Evolutionary conservation across 331 rosid species (phyloP), one percentile per base, ranked within the genome.

Genomic region (Phaseolus coccineus): DNA sequence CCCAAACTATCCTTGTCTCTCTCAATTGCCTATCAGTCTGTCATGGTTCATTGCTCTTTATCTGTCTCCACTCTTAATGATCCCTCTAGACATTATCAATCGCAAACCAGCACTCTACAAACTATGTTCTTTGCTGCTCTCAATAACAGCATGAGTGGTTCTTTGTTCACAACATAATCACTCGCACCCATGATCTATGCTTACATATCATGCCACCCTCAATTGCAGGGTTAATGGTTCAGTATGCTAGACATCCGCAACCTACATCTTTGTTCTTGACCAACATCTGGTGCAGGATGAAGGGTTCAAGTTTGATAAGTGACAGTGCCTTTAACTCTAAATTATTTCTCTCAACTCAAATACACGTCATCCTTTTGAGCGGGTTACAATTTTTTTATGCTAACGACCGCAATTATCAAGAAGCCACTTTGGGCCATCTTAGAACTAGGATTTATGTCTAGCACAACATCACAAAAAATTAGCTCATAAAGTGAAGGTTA

Each of bases 41-140:
- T 33, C 46, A 30, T 33, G 25, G 69, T 63, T 63, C 69, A 63
- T 8, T 31, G 46, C 69, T 63, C 25, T 61, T 30, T 25, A 16
- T 63, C 69, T 31, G 19, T 62, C 67, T 59, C 65, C 42, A 59
- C 33, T 61, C 42, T 5, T 12, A 6, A 61, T 30, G 67, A 61
- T 30, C 67, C 5, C 42, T 33, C 37, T 13, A 28, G 39, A 27
- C 39, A 61, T 57, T 13, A 57, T 28, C 67, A 61, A 30, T 28
- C 67, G 33, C 67, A 61, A 30, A 30, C 67, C 40, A 5, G 10
- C 42, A 12, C 4, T 28, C 19, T 59, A 59, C 19, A 13, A 19
- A 7, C 66, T 13, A 61, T 13, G 67, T 31, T 61, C 22, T 61
- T 30, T 30, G 24, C 37, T 8, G 0, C 42, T 14, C n/a, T 3